Conservation (phyloP, 257 asterid genomes). For the Buddleja alternifolia region DNA sequence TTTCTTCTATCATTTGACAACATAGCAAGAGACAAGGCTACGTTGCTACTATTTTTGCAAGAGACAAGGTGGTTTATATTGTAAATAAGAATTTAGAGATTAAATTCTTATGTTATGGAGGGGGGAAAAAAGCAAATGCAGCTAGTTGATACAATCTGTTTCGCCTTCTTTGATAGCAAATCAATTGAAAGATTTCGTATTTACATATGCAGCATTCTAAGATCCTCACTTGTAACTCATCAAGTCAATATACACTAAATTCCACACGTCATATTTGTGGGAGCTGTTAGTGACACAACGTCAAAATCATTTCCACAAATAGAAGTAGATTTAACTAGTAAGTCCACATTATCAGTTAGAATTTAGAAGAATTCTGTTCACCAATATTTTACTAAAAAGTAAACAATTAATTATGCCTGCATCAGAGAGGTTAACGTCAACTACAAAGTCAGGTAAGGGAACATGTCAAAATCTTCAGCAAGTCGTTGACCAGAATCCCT, state of each 20-base stretch:
- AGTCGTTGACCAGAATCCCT: neutral
- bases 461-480: neutral
- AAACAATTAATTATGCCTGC: neutral
- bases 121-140: conserved; percentile 2
- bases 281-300: neutral
- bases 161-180: neutral
- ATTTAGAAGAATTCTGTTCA: neutral
- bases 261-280: neutral
- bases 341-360: neutral
- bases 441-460: neutral
- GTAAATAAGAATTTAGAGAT: too few species aligned
- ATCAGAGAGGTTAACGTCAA: neutral
- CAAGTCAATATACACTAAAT: neutral
- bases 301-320: conserved; percentile 18
- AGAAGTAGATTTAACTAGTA: neutral
- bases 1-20: neutral
- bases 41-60: neutral
- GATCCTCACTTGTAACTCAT: neutral
- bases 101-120: neutral
- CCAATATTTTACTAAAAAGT: neutral
- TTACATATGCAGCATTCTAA: neutral
- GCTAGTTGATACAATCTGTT: neutral
- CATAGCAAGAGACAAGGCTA: neutral
- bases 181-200: neutral
- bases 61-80: neutral